Evolutionary conservation across 257 asterid species (phyloP), one percentile per base, ranked within the genome.

Genomic region (Nemophila menziesii): DNA sequence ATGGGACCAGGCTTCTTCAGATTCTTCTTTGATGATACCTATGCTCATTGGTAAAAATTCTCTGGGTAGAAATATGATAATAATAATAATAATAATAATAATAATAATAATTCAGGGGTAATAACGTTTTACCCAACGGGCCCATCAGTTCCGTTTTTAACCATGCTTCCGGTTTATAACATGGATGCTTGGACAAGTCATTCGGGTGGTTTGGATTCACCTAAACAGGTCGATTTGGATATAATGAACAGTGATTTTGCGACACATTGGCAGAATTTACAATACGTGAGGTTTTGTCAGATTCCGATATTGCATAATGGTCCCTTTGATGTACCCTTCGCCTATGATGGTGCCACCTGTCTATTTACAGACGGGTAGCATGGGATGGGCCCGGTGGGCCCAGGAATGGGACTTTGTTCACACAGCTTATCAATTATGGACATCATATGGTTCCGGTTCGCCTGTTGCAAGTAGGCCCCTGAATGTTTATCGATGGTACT

Each of bases 91-190:
- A n/a, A n/a, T n/a, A n/a, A n/a, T n/a, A n/a, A n/a, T n/a, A n/a
- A n/a, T n/a, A n/a, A n/a, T n/a, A n/a, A 85, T 54, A 67, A 69
- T 54, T 76, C 94, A 33, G 93, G 82, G 49, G 37, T 85, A 45
- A 40, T 89, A 62, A 68, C 95, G 33, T 90, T 90, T 62, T 81
- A 77, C 51, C 96, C 92, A 22, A 78, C 99, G 16, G 99, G 99
- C 11, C 99, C 99, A 42, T 96, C 99, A 19, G 75, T 90, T 56
- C 99, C 96, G 4, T 90, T 85, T 57, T 44, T 85, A 29, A 78
- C 95, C n/a, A 90, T 90, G 99, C 89, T 90, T 44, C 94, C 99
- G 20, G 48, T 81, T 19, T 81, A 77, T 57, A 74, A 81, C 61
- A 46, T 68, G 39, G 86, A 75, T 63, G 55, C 73, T 63, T 71